Base-by-base conservation (phyloP, 2,329 filamentous ascomycete genomes). In the Trichothecium roseum region DNA sequence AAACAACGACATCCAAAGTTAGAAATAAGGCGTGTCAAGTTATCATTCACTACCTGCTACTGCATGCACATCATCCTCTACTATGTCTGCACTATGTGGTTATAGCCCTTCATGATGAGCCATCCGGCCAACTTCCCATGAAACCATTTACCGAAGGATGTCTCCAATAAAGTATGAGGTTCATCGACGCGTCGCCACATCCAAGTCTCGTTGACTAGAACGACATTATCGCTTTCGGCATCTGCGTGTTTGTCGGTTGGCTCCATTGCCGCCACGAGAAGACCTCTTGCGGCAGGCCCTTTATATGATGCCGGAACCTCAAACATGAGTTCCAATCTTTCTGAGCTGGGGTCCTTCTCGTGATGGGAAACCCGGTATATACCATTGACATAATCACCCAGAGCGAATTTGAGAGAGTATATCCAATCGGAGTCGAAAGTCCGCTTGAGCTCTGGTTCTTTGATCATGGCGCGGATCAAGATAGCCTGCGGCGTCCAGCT, bases 151-250 rank as follows among this genome's bases (percentile, higher is more conserved):
- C 53, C 52, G 2, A 52, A 10, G 0, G 41, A 20, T 3, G 42
- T 39, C 39, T 60, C 56, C 17, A 60, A 40, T 35, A 58, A 34
- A 9, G 49, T 46, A 13, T 49, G 44, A 32, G 42, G 44, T 32
- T 57, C 55, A 14, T 43, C 40, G 13, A 35, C 22, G 9, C 37
- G 42, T 30, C 57, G 47, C 56, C 56, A 60, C 51, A 57, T 53
- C 57, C 56, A 59, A n/a, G 57, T 58, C 48, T 60, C 56, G 38
- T 58, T 59, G 31, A 56, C 45, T 33, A 60, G 54, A 7, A 53
- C 43, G 18, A 52, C 40, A 10, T 33, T 28, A 2, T 36, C 36
- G n/a, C n/a, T n/a, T n/a, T n/a, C n/a, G n/a, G n/a, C n/a, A n/a
- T n/a, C n/a, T n/a, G n/a, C n/a, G n/a, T n/a, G n/a, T n/a, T n/a